Percentiles rank a stretch among this genome's conserved stretches.
Evolutionary conservation across 768 basidiomycete genomes (phyloP).

Genomic region (Rhodotorula babjevae): DNA sequence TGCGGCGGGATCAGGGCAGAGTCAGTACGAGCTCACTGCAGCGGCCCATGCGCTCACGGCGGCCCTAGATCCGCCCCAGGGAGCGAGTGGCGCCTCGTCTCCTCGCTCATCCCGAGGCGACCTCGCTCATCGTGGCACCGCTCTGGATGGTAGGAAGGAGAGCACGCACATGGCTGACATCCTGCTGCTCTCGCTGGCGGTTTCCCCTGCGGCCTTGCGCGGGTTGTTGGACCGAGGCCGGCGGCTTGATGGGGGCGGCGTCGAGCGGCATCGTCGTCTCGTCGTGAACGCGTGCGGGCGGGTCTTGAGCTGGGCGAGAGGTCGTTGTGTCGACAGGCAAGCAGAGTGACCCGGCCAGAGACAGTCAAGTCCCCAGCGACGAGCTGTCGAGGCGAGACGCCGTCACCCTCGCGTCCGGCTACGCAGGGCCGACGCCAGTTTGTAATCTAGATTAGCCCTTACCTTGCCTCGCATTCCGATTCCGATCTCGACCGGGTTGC

Average conservation of each 20-base stretch:
- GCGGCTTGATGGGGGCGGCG: conserved; percentile 1
- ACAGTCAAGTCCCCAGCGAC: not conserved
- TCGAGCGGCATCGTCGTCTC: not conserved
- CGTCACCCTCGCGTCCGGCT: no score
- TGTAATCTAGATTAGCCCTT: no score
- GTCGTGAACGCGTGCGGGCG: not conserved
- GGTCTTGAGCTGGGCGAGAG: not conserved
- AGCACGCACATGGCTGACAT: conserved; percentile 26
- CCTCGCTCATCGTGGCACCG: not conserved
- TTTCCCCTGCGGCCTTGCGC: not conserved
- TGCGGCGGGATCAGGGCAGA: conserved; percentile 47
- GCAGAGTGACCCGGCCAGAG: not conserved
- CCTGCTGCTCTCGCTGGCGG: not conserved
- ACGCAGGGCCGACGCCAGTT: no score
- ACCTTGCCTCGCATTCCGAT: no score
- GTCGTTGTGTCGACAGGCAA: not conserved
- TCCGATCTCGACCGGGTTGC: no score
- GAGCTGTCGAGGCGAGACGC: not conserved
- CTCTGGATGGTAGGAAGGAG: not conserved
- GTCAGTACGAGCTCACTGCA: not conserved
- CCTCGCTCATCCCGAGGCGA: not conserved
- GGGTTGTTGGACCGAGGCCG: no score
- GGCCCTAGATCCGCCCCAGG: no score
- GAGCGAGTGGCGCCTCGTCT: not conserved
- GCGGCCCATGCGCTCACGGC: no score